phyloP scores from a whole-genome alignment of 108 stramenopile genomes.

The Parietichytrium sp. region DNA sequence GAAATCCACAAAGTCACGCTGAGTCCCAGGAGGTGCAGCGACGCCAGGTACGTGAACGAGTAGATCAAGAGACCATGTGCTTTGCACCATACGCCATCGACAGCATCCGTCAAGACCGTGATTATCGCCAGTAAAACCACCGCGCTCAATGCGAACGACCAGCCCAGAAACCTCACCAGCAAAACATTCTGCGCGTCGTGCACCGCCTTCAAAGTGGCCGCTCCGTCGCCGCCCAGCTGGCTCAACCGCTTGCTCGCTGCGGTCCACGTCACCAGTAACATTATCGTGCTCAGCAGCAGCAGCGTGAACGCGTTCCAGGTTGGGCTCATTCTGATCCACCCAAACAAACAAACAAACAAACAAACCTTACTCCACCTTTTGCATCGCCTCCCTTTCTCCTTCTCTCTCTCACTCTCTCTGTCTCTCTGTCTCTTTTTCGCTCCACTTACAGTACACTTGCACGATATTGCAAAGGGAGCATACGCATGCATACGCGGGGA shows the following conservation, averaged over 20 bases:
- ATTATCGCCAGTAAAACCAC: not conserved
- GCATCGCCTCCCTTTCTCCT: too few species aligned
- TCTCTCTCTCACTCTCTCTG: too few species aligned
- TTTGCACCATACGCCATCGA: not conserved
- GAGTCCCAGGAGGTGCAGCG: not conserved
- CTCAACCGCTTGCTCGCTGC: conserved; percentile 9
- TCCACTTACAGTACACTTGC: too few species aligned
- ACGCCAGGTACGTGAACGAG: conserved; percentile 11
- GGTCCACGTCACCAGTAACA: conserved; percentile 22
- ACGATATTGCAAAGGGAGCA: too few species aligned
- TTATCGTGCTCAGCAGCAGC: conserved; percentile 13
- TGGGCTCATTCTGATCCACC: too few species aligned
- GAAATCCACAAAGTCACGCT: not conserved
- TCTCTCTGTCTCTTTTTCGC: too few species aligned
- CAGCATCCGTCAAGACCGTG: not conserved
- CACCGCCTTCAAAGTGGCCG: not conserved
- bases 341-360: too few species aligned
- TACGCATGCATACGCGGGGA: too few species aligned
- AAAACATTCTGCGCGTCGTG: not conserved
- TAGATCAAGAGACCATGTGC: not conserved
- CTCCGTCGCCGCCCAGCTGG: too few species aligned
- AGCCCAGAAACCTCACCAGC: conserved; percentile 3
- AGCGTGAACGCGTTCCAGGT: conserved; percentile 31
- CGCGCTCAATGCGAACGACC: not conserved
- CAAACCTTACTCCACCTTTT: too few species aligned